A percentile compares a stretch with the other conserved stretches of the same genome.
phyloP scores from a whole-genome alignment of 345 rosid species.

The Litchi chinensis region DNA sequence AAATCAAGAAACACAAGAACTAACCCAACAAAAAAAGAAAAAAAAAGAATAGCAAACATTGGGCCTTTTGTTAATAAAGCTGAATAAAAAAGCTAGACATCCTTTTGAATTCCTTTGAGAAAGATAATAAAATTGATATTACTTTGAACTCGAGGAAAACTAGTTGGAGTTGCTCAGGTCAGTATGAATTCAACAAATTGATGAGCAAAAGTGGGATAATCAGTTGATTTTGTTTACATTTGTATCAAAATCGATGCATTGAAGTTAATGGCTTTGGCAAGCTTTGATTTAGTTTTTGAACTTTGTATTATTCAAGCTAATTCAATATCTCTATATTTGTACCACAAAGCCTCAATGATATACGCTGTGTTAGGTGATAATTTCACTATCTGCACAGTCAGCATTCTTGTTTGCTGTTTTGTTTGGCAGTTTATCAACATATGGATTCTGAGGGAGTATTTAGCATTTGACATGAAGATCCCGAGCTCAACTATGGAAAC shows the following conservation, averaged over 20 bases:
- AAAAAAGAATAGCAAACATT: too few species aligned
- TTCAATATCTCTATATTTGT: not conserved
- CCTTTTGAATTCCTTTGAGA: not conserved
- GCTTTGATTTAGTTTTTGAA: not conserved
- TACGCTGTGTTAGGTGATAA: not conserved
- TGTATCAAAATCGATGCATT: not conserved
- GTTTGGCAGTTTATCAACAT: conserved; percentile 31
- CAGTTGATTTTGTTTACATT: not conserved
- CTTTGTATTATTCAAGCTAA: not conserved
- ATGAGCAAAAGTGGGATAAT: not conserved
- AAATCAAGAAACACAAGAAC: too few species aligned
- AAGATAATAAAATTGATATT: not conserved
- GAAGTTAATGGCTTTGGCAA: not conserved
- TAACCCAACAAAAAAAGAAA: too few species aligned
- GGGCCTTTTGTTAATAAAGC: not conserved
- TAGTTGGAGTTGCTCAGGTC: not conserved
- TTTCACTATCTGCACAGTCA: not conserved
- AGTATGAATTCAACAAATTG: not conserved
- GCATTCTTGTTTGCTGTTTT: not conserved
- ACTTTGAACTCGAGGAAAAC: not conserved
- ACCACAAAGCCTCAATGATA: not conserved
- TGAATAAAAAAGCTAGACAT: not conserved
- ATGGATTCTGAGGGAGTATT: conserved; percentile 33
- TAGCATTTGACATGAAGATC: conserved; percentile 25
- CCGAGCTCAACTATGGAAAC: conserved; percentile 7